A percentile compares a stretch with the other conserved stretches of the same genome.
phyloP scores from a whole-genome alignment of 1,139 yeast species.

The Ogataea hybrid region DNA sequence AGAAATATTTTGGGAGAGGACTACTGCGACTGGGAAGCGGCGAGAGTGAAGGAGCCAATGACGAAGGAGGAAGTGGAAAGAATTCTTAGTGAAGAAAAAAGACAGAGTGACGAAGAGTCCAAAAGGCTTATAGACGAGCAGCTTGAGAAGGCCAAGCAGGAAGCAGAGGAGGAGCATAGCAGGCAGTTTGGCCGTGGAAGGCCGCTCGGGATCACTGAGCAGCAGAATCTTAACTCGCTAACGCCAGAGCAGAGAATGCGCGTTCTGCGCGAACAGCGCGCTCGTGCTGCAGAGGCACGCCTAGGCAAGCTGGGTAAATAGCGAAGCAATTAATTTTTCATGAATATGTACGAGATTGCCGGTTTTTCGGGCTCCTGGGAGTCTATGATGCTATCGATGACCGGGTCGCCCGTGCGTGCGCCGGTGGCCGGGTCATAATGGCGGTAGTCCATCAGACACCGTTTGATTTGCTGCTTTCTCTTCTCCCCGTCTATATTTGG shows the following conservation, averaged over 20 bases:
- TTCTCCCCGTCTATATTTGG: slow-evolving; percentile 22
- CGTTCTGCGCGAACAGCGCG: slow-evolving; percentile 90
- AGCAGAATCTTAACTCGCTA: slow-evolving; percentile 33
- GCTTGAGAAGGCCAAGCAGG: slow-evolving; percentile 33
- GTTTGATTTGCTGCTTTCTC: slow-evolving; percentile 43
- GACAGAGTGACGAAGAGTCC: slow-evolving; percentile 37
- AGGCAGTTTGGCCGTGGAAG: slow-evolving; percentile 26
- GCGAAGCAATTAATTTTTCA: slow-evolving; percentile 10
- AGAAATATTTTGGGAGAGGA: slow-evolving; percentile 59
- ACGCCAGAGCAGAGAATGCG: slow-evolving; percentile 70
- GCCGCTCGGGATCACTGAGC: slow-evolving; percentile 23
- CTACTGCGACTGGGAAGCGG: slow-evolving; percentile 63
- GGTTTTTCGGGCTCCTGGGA: slow-evolving; percentile 21
- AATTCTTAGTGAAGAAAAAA: slow-evolving; percentile 38
- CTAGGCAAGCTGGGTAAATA: not conserved
- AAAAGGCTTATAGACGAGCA: slow-evolving; percentile 41
- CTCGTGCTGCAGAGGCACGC: slow-evolving; percentile 95
- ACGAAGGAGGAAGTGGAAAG: slow-evolving; percentile 61
- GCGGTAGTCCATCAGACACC: slow-evolving; percentile 57
- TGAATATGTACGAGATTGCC: slow-evolving; percentile 26
- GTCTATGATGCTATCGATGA: slow-evolving; percentile 25
- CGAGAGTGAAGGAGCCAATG: slow-evolving; percentile 65
- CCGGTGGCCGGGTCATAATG: slow-evolving; percentile 52
- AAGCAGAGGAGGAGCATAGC: slow-evolving; percentile 19
- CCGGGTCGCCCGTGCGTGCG: slow-evolving; percentile 24